Base-by-base conservation (phyloP, 495 filamentous ascomycete species). In the Hypoxylon crocopeplum region DNA sequence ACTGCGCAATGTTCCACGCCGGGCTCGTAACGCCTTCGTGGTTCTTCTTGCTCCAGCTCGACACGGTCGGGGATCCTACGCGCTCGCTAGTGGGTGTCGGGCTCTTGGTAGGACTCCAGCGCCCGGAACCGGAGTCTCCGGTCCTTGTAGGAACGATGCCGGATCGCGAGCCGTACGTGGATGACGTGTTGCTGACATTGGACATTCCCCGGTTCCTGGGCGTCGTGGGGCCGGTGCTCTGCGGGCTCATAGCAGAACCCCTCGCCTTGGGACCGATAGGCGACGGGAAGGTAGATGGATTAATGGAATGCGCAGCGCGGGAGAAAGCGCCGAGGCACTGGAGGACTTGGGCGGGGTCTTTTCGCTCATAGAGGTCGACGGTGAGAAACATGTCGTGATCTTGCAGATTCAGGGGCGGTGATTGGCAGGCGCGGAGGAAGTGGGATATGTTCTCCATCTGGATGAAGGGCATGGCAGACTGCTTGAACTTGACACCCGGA, bases 381-480 rank as follows among this genome's bases (percentile, higher is more conserved):
- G 95, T 99, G 53, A 97, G 85, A 75, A 99, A 99, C 59, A 93
- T 83, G 70, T 99, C 95, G 76, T 98, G 95, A 3, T 93, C 84
- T 24, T 91, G 92, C 30, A 99, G 83, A 70, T 86, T 90, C 25
- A 99, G 79, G 2, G 95, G 94, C 21, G 89, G 85, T 32, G 80
- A 75, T 71, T 96, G 88, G 75, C 91, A 92, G 42, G 92, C 90
- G 62, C 85, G 86, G 40, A 99, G 86, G 77, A 97, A 99, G 69
- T 94, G 90, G 7, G 93, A 95, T 67, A 99, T 97, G 66, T 99
- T 98, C 71, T 99, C 94, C 94, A 97, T 98, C 74, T 98, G 95
- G 25, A 98, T 93, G 73, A 98, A 98, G 2, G 94, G 94, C 92
- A 97, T 98, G 20, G 85, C 67, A 0, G 91, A 95, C 54, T 85